Percentiles rank a stretch among this genome's conserved stretches.
Evolutionary conservation across 2,329 filamentous ascomycete genomes (phyloP).

Genomic region (Trichoderma afroharzianum): DNA sequence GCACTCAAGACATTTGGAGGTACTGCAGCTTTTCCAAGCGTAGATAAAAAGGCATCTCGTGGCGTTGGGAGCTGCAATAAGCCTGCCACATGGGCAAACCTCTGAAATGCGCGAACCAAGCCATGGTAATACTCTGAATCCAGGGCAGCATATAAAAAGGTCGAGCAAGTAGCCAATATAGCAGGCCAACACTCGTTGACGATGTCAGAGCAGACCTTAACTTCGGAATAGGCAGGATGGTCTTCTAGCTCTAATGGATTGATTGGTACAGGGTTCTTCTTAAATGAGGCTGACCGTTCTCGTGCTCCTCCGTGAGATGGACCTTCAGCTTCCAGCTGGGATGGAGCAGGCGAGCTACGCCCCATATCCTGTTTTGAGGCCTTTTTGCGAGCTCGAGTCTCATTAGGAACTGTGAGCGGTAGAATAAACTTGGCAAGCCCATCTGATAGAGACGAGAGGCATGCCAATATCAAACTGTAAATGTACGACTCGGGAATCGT

Average conservation of each 20-base stretch:
- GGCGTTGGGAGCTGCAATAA: constrained; percentile 80
- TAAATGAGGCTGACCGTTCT: constrained; percentile 64
- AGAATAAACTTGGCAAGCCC: constrained; percentile 90
- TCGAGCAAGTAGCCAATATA: constrained; percentile 89
- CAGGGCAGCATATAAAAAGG: constrained; percentile 85
- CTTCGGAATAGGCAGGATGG: constrained; percentile 66
- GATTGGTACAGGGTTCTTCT: constrained; percentile 71
- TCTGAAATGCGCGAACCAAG: constrained; percentile 88
- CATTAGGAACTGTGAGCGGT: constrained; percentile 80
- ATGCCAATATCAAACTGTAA: constrained; percentile 83
- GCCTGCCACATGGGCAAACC: constrained; percentile 91
- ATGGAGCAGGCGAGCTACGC: constrained; percentile 41
- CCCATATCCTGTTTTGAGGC: constrained; percentile 42
- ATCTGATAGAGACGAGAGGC: constrained; percentile 86
- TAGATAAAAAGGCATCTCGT: constrained; percentile 90
- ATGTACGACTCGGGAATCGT: constrained; percentile 86
- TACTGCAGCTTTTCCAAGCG: constrained; percentile 86
- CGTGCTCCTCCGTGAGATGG: constrained; percentile 35
- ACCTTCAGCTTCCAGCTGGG: constrained; percentile 35
- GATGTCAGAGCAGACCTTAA: constrained; percentile 74
- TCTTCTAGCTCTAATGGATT: constrained; percentile 77
- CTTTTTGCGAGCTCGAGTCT: constrained; percentile 54
- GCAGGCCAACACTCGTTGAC: constrained; percentile 95
- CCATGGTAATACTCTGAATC: constrained; percentile 93
- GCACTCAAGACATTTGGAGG: constrained; percentile 71